Conservation (phyloP, 495 filamentous ascomycete genomes). For the Ascodesmis nigricans region DNA sequence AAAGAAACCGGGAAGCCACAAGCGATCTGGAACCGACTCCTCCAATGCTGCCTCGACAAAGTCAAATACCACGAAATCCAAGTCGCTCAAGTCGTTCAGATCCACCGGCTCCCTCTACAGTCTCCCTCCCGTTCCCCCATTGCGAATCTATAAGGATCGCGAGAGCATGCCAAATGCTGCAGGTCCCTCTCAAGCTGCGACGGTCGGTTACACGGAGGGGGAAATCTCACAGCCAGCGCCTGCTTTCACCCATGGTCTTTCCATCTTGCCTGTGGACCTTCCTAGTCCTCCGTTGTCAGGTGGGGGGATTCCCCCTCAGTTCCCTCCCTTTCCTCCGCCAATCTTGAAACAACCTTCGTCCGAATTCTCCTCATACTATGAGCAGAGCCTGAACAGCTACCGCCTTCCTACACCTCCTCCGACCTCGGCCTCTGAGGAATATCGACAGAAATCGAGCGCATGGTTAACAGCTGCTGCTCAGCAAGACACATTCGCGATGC, state of each 20-base stretch:
- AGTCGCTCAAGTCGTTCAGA: slow-evolving; percentile 1
- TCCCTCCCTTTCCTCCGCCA: slow-evolving; percentile 1
- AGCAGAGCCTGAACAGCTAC: slow-evolving; percentile 10
- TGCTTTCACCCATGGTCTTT: too few relatives aligned
- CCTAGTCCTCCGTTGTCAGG: too few relatives aligned
- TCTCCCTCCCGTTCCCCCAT: slow-evolving; percentile 17
- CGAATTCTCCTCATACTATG: too few relatives aligned
- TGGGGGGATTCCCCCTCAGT: too few relatives aligned
- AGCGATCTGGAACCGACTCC: not conserved
- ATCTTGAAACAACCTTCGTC: slow-evolving; percentile 6
- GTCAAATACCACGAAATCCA: too few relatives aligned
- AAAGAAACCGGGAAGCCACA: not conserved
- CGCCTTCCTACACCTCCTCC: slow-evolving; percentile 11
- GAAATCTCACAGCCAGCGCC: too few relatives aligned
- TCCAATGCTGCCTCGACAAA: not conserved
- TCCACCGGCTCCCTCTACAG: slow-evolving; percentile 13
- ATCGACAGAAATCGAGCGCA: slow-evolving; percentile 17
- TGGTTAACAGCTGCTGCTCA: slow-evolving; percentile 12
- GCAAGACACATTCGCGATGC: too few relatives aligned
- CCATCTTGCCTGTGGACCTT: too few relatives aligned
- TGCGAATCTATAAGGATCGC: slow-evolving; percentile 18
- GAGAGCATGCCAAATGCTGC: not conserved
- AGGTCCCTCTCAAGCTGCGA: not conserved
- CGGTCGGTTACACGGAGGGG: not conserved
- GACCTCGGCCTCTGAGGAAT: too few relatives aligned